Evolutionary conservation across 2,329 filamentous ascomycete species (phyloP), one percentile per base, ranked within the genome.

Genomic region (Hypoxylon sp.): DNA sequence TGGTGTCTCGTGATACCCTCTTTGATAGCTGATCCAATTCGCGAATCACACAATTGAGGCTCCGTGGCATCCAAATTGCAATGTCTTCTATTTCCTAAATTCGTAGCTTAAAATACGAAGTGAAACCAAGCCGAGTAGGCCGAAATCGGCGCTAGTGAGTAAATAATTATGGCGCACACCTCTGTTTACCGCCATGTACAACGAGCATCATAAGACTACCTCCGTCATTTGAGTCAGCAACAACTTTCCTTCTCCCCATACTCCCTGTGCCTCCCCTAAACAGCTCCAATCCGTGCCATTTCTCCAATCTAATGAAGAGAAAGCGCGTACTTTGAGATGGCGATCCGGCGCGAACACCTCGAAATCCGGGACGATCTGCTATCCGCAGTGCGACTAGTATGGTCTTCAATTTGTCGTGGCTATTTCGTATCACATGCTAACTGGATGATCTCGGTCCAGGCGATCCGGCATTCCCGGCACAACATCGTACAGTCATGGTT

Each of bases 401-500:
- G 48, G 45, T 36, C 9, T 40, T 40, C 11, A 12, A 24, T 28
- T 20, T 30, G 22, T 50, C 50, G 14, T 18, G 20, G 8, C n/a
- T 7, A 48, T 16, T 24, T 20, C 6, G 12, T 5, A 11, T 16
- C 20, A 32, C 9, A n/a, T 40, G 9, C 44, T 42, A 48, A 51
- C 22, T 49, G 12, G 58, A 26, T 33, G 16, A 26, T 16, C 11
- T 45, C 6, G 22, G 36, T 12, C 8, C 44, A 59, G 73, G 69
- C 55, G 20, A 42, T 70, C 57, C 51, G 68, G 61, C 49, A 70
- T 57, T 71, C 72, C 62, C 65, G 67, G 46, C 33, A 46, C 7
- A 72, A 61, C 66, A 70, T 75, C 48, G 44, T 76, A 44, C 63
- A 61, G 30, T 76, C 81, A 51, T 89, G 85, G 83, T 46, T 88